These are phyloP conservation scores for Alternaria viburni DNA, from an alignment of 2,329 filamentous ascomycete species.

Conservation along the genomic window DNA sequence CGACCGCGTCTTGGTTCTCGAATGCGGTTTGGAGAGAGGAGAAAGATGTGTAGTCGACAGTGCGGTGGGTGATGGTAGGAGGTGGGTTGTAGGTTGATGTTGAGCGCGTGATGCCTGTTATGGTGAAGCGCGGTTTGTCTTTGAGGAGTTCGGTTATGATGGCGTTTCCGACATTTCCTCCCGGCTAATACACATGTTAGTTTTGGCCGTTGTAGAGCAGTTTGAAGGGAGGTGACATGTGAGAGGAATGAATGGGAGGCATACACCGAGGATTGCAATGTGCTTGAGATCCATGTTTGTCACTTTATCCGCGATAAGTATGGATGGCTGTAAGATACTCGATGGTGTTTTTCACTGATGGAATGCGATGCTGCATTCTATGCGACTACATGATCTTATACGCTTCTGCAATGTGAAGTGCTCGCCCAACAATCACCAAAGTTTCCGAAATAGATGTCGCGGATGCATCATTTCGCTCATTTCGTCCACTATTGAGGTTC, in stretches of 20 bases:
- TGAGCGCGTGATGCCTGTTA: slow-evolving; percentile 40
- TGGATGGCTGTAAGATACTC: no score
- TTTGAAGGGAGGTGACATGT: background rate
- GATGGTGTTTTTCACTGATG: background rate
- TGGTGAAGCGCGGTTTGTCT: slow-evolving; percentile 22
- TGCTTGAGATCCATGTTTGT: slow-evolving; percentile 42
- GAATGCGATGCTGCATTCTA: background rate
- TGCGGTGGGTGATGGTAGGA: slow-evolving; percentile 24
- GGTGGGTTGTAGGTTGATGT: slow-evolving; percentile 27
- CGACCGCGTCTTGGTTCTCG: slow-evolving; percentile 61
- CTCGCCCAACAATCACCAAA: background rate
- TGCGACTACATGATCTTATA: background rate
- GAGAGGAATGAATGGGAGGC: background rate
- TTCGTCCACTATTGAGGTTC: background rate
- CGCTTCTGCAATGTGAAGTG: background rate
- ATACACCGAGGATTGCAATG: slow-evolving; percentile 45
- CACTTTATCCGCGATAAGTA: background rate
- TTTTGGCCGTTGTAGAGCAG: background rate
- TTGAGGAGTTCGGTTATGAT: slow-evolving; percentile 38
- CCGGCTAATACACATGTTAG: background rate
- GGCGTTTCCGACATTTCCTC: slow-evolving; percentile 42
- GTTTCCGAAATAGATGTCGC: background rate
- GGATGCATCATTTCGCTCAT: background rate
- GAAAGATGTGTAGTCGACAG: slow-evolving; percentile 34
- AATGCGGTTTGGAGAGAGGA: slow-evolving; percentile 51